Evolutionary conservation across 441 rosid species (phyloP).

Genomic region (Corymbia calophylla): DNA sequence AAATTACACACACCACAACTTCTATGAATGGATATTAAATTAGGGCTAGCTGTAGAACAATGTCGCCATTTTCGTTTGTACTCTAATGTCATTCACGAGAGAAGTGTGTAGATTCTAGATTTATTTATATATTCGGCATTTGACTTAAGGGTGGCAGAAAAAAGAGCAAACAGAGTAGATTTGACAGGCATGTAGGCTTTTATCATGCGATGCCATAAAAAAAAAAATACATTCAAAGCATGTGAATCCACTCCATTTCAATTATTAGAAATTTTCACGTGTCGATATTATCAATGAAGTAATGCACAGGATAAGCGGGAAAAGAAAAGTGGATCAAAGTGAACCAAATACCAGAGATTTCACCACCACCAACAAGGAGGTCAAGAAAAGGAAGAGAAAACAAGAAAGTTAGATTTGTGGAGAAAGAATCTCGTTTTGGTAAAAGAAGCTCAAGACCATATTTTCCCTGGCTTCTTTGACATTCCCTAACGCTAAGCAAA

Average conservation of each 20-base stretch:
- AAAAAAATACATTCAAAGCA: fast-evolving
- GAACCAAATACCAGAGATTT: neutral
- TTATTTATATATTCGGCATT: neutral
- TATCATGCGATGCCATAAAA: neutral
- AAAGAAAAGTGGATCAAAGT: neutral
- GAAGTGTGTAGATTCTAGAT: neutral
- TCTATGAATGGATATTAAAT: neutral
- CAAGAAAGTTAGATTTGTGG: neutral
- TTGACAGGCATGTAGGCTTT: neutral
- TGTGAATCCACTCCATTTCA: fast-evolving
- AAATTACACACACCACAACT: neutral
- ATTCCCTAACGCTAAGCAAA: neutral
- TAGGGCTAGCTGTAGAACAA: neutral
- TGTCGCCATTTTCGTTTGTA: neutral
- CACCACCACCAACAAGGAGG: neutral
- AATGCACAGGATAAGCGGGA: neutral
- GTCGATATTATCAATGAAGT: fast-evolving
- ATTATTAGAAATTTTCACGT: fast-evolving
- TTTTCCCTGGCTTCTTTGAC: neutral
- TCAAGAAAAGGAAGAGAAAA: neutral
- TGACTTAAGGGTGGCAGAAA: neutral
- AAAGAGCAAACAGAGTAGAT: neutral
- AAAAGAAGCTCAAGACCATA: neutral
- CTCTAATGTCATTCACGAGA: neutral
- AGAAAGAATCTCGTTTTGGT: neutral